Conservation (phyloP, 352 stramenopile species). For the Globisporangium ultimum region DNA sequence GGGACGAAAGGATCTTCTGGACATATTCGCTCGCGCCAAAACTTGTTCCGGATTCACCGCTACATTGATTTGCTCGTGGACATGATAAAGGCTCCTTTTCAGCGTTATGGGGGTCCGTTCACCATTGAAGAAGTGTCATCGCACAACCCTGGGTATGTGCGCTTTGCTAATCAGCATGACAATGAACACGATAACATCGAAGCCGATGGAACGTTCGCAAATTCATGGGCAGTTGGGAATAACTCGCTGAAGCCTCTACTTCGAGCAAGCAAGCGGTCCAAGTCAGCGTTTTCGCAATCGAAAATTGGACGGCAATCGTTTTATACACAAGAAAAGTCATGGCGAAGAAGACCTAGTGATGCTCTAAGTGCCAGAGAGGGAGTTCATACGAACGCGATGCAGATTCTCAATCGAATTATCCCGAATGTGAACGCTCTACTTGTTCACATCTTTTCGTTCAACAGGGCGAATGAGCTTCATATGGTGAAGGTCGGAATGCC, state of each 20-base stretch:
- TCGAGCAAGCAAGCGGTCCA: neutral
- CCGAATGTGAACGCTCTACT: constrained; percentile 49
- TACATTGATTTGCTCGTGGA: constrained; percentile 64
- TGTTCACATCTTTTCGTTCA: constrained; percentile 58
- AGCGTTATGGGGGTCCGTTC: constrained; percentile 55
- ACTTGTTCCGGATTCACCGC: constrained; percentile 49
- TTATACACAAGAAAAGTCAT: constrained; percentile 22
- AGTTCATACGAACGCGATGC: constrained; percentile 37
- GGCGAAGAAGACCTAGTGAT: constrained; percentile 22
- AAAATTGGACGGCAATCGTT: constrained; percentile 18
- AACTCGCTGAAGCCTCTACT: neutral
- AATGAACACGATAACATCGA: constrained; percentile 12
- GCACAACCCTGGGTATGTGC: constrained; percentile 43
- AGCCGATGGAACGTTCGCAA: constrained; percentile 1
- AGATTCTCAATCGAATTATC: constrained; percentile 56
- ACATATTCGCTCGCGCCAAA: constrained; percentile 36
- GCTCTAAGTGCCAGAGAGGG: constrained; percentile 20
- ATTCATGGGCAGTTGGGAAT: neutral
- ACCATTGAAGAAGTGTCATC: constrained; percentile 51
- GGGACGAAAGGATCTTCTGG: constrained; percentile 21
- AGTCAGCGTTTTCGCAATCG: neutral
- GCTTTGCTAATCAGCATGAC: constrained; percentile 14
- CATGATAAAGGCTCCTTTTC: constrained; percentile 66
- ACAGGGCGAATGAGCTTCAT: constrained; percentile 54
- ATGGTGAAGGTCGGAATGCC: constrained; percentile 57